Evolutionary conservation across 768 basidiomycete species (phyloP).

Genomic region (Neoboletus magnificus): DNA sequence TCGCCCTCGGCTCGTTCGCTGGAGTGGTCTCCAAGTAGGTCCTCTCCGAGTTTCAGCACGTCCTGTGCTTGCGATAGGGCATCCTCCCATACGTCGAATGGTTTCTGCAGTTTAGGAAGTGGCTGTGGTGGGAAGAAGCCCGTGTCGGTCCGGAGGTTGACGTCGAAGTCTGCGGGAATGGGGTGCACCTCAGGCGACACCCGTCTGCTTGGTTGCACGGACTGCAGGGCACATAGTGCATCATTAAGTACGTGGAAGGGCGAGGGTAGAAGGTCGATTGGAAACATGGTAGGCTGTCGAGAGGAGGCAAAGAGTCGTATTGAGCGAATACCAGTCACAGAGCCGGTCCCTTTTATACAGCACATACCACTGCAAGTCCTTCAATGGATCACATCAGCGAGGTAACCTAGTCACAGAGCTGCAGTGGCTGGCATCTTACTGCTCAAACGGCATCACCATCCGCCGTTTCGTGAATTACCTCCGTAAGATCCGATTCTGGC

Average conservation of each 20-base stretch:
- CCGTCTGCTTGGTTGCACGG: conserved; percentile 36
- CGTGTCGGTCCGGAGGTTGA: conserved; percentile 46
- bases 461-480: conserved; percentile 19
- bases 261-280: conserved; percentile 46
- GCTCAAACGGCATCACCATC: conserved; percentile 28
- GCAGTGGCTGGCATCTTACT: conserved; percentile 29
- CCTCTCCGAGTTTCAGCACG: conserved; percentile 55
- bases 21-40: conserved; percentile 45
- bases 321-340: conserved; percentile 2
- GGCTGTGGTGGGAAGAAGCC: conserved; percentile 82
- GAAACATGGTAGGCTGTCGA: conserved; percentile 22
- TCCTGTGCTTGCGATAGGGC: conserved; percentile 54
- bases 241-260: conserved; percentile 51
- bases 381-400: conserved; percentile 29
- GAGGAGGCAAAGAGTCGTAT: not conserved
- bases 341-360: conserved; percentile 31
- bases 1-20: conserved; percentile 54
- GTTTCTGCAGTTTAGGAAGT: conserved; percentile 50
- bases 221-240: conserved; percentile 44
- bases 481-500: conserved; percentile 22
- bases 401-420: conserved; percentile 34
- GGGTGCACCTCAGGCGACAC: conserved; percentile 31
- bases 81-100: conserved; percentile 69
- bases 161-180: conserved; percentile 49
- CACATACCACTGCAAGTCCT: conserved; percentile 28